phyloP scores from a whole-genome alignment of 331 rosid genomes.

The Rosa hybrid region DNA sequence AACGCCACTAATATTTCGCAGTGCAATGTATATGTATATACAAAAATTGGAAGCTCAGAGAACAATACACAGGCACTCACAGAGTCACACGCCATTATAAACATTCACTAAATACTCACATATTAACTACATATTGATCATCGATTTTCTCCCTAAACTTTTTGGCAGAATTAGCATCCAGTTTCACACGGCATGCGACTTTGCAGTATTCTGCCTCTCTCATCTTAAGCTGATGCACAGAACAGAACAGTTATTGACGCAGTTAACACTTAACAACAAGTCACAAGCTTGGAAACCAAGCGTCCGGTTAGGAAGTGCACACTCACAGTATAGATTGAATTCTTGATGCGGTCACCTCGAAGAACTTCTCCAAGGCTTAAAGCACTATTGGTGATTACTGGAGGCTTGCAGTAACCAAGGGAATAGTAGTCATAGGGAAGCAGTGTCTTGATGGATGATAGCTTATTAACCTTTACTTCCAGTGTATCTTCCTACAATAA shows the following conservation, averaged over 20 bases:
- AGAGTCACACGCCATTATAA: neutral
- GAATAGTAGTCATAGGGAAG: conserved; percentile 92
- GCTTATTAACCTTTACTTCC: conserved; percentile 79
- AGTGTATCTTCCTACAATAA: conserved; percentile 61
- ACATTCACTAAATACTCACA: conserved; percentile 48
- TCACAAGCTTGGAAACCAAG: neutral
- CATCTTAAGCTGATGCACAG: conserved; percentile 64
- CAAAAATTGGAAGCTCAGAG: neutral
- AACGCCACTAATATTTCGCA: neutral
- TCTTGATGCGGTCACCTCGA: conserved; percentile 95
- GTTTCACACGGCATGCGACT: conserved; percentile 53
- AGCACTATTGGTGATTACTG: conserved; percentile 60
- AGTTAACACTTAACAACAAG: neutral
- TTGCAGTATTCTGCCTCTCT: conserved; percentile 83
- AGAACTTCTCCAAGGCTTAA: conserved; percentile 97
- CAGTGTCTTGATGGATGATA: conserved; percentile 89
- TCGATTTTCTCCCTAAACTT: conserved; percentile 88
- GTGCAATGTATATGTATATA: neutral
- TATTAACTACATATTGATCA: conserved; percentile 84
- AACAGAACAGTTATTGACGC: neutral
- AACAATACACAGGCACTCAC: neutral
- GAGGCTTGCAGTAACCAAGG: conserved; percentile 78
- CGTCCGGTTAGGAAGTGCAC: neutral
- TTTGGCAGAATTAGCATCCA: conserved; percentile 72
- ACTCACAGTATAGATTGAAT: conserved; percentile 71